Conservation (phyloP, 176 grass and related monocot genomes). For the Eragrostis curvula region DNA sequence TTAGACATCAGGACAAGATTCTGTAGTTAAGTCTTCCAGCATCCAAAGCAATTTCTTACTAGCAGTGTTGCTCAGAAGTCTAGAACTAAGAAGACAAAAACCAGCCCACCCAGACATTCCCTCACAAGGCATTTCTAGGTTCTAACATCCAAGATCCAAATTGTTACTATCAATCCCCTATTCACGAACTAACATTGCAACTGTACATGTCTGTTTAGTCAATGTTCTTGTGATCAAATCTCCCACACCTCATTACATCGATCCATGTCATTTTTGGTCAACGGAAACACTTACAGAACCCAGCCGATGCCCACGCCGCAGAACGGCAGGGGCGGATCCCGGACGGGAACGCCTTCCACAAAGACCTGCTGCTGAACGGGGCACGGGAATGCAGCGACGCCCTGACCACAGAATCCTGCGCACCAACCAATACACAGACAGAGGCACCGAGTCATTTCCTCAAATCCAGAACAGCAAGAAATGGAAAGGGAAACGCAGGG, state of each 20-base stretch:
- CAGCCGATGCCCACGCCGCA: slow-evolving; percentile 65
- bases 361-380: slow-evolving; percentile 44
- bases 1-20: background rate
- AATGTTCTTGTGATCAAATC: background rate
- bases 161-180: background rate
- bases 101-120: background rate
- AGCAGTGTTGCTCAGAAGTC: background rate
- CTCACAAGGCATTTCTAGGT: background rate
- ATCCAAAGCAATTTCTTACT: background rate
- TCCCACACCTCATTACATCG: background rate
- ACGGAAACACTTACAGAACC: slow-evolving; percentile 53
- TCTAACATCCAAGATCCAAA: background rate
- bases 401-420: slow-evolving; percentile 18
- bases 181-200: background rate
- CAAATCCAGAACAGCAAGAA: background rate
- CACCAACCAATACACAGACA: background rate
- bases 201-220: no score
- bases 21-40: background rate
- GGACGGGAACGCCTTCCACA: slow-evolving; percentile 51
- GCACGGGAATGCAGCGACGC: slow-evolving; percentile 31
- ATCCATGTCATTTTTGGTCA: background rate
- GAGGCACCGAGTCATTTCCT: background rate
- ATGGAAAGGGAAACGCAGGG: background rate
- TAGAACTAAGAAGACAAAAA: background rate
- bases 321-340: slow-evolving; percentile 54